These are phyloP conservation scores for Blastocystis sp. DNA, from an alignment of 352 stramenopile genomes.

Conservation along the genomic window DNA sequence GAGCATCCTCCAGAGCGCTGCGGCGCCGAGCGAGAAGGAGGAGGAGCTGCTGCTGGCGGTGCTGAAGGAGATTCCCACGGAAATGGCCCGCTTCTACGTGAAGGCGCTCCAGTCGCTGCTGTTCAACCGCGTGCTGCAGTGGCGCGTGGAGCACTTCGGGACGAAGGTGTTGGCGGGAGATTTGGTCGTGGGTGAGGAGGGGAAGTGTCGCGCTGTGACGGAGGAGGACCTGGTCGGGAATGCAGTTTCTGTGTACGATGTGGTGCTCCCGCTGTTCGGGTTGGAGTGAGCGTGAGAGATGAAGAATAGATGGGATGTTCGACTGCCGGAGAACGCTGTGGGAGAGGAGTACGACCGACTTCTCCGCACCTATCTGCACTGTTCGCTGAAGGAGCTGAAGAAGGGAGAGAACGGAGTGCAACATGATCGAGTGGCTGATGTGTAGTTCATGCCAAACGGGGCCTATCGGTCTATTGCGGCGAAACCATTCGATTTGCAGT, in stretches of 20 bases:
- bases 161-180: background rate
- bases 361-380: background rate
- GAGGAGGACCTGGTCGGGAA: background rate
- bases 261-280: constrained; percentile 27
- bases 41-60: background rate
- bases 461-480: background rate
- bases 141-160: background rate
- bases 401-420: background rate
- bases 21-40: background rate
- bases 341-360: constrained; percentile 8
- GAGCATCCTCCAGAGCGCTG: background rate
- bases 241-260: background rate
- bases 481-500: background rate
- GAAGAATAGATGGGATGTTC: background rate
- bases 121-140: constrained; percentile 1
- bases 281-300: background rate
- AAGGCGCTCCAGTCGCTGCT: constrained; percentile 37
- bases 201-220: background rate
- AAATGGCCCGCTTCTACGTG: constrained; percentile 21
- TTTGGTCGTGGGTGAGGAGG: background rate
- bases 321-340: constrained; percentile 17
- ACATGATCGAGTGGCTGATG: background rate
- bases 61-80: constrained; percentile 7
- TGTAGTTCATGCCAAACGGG: constrained; percentile 1
- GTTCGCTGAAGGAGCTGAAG: background rate